Percentiles rank a stretch among this genome's conserved stretches.
These are phyloP conservation scores for Sphagnurus paluster DNA, from an alignment of 1,284 basidiomycete species.

Conservation along the genomic window DNA sequence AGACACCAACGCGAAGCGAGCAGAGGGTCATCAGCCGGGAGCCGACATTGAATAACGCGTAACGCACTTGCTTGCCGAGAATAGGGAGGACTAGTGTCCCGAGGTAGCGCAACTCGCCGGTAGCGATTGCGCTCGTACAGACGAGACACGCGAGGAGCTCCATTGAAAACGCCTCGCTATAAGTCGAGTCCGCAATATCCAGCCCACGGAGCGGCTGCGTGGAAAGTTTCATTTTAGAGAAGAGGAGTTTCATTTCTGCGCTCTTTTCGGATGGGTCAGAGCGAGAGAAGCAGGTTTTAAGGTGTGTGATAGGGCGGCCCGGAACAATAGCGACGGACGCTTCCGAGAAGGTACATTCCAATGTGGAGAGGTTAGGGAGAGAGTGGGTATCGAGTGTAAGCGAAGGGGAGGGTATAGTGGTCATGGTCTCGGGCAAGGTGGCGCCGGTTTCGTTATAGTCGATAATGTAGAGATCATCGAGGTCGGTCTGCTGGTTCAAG, in stretches of 20 bases:
- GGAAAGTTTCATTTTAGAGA: conserved; percentile 45
- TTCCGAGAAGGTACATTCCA: conserved; percentile 68
- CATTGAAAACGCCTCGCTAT: conserved; percentile 51
- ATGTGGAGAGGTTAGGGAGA: conserved; percentile 46
- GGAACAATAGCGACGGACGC: conserved; percentile 58
- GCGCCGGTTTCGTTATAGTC: conserved; percentile 47
- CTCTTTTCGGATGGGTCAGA: conserved; percentile 47
- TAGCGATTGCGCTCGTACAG: conserved; percentile 31
- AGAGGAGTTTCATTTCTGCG: conserved; percentile 47
- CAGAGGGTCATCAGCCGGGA: conserved; percentile 7
- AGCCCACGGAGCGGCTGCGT: conserved; percentile 46
- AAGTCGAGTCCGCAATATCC: conserved; percentile 61
- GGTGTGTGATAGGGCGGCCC: conserved; percentile 51
- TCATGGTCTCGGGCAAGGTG: conserved; percentile 15
- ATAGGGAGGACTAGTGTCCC: conserved; percentile 62
- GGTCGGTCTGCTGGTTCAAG: conserved; percentile 47
- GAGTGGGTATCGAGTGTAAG: conserved; percentile 32
- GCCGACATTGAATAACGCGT: conserved; percentile 9
- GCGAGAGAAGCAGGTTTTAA: conserved; percentile 69
- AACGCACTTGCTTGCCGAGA: conserved; percentile 43
- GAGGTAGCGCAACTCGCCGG: conserved; percentile 50
- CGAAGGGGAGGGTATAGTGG: conserved; percentile 6
- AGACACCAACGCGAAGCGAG: background rate
- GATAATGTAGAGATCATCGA: conserved; percentile 57
- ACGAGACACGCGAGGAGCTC: conserved; percentile 47